A percentile compares a stretch with the other conserved stretches of the same genome.
Evolutionary conservation across 768 basidiomycete species (phyloP).

Genomic region (Boletus rex-veris): DNA sequence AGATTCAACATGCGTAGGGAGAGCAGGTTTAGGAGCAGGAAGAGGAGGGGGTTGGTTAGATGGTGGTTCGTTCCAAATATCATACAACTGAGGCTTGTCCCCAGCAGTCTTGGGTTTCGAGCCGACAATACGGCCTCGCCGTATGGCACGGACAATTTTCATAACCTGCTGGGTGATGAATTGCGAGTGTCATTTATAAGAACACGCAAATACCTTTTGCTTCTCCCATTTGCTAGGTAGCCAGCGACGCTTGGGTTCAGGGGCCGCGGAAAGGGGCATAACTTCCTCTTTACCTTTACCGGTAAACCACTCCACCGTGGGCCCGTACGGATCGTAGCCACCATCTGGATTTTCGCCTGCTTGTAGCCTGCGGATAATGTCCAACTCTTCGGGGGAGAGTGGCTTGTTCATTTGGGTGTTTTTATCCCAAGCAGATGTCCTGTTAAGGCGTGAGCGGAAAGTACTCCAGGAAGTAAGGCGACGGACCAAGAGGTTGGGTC

Average conservation of each 20-base stretch:
- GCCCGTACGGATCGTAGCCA: constrained; percentile 87
- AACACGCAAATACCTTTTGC: constrained; percentile 67
- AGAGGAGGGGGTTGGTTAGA: constrained; percentile 78
- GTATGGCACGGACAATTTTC: constrained; percentile 99
- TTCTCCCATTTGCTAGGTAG: constrained; percentile 99
- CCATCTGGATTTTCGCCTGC: constrained; percentile 89
- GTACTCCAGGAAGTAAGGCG: neutral
- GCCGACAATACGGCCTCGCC: constrained; percentile 90
- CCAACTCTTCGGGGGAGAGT: constrained; percentile 85
- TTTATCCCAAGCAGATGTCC: constrained; percentile 93
- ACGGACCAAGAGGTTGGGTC: constrained; percentile 84
- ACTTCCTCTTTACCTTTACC: constrained; percentile 91
- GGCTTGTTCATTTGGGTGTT: constrained; percentile 81
- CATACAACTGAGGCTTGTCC: constrained; percentile 68
- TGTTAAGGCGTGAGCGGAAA: constrained; percentile 26
- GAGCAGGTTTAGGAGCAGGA: constrained; percentile 85
- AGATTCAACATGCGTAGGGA: constrained; percentile 93
- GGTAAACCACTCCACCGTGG: constrained; percentile 95
- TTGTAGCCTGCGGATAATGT: constrained; percentile 91
- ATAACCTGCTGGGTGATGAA: constrained; percentile 63
- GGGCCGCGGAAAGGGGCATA: constrained; percentile 88
- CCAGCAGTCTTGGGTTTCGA: constrained; percentile 77
- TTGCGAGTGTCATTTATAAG: neutral
- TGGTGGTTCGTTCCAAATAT: constrained; percentile 85
- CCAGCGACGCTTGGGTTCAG: constrained; percentile 96